Evolutionary conservation across 2,329 filamentous ascomycete species (phyloP).

Genomic region (Cordyceps fumosorosea): DNA sequence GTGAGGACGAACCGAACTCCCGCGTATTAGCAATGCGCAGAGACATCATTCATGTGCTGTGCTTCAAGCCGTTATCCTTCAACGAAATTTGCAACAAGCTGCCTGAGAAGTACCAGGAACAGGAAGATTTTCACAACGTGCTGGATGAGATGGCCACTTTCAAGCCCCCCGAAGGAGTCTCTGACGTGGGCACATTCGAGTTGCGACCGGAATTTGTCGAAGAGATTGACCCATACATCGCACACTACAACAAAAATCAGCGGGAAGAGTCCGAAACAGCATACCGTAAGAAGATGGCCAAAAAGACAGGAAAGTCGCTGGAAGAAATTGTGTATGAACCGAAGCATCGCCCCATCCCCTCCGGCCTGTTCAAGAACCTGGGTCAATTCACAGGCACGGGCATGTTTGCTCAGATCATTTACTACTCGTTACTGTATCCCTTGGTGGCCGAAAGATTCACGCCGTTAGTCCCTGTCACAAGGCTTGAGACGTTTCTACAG

Average conservation of each 20-base stretch:
- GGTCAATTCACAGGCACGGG: constrained; percentile 75
- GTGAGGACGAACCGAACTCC: constrained; percentile 57
- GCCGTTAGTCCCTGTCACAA: constrained; percentile 69
- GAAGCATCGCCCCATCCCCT: constrained; percentile 66
- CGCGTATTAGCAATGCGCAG: constrained; percentile 69
- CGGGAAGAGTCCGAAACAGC: constrained; percentile 89
- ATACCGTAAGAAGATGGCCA: constrained; percentile 80
- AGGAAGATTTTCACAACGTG: constrained; percentile 78
- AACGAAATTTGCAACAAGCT: constrained; percentile 83
- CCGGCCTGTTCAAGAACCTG: constrained; percentile 70
- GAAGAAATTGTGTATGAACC: constrained; percentile 91
- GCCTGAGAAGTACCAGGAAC: constrained; percentile 82
- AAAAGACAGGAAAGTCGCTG: constrained; percentile 72
- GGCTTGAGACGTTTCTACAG: constrained; percentile 86
- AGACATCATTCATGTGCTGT: constrained; percentile 88
- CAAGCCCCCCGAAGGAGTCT: constrained; percentile 82
- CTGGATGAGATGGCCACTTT: constrained; percentile 84
- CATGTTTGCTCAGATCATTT: constrained; percentile 84
- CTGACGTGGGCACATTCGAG: constrained; percentile 91
- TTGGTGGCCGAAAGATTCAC: constrained; percentile 62
- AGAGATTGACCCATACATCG: constrained; percentile 89
- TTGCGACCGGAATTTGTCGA: constrained; percentile 80
- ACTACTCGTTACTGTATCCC: constrained; percentile 79
- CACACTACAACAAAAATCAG: constrained; percentile 95
- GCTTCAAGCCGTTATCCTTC: constrained; percentile 93